Evolutionary conservation across 2,329 filamentous ascomycete species (phyloP), one percentile per base, ranked within the genome.

Genomic region (Cryphonectria carpinicola): DNA sequence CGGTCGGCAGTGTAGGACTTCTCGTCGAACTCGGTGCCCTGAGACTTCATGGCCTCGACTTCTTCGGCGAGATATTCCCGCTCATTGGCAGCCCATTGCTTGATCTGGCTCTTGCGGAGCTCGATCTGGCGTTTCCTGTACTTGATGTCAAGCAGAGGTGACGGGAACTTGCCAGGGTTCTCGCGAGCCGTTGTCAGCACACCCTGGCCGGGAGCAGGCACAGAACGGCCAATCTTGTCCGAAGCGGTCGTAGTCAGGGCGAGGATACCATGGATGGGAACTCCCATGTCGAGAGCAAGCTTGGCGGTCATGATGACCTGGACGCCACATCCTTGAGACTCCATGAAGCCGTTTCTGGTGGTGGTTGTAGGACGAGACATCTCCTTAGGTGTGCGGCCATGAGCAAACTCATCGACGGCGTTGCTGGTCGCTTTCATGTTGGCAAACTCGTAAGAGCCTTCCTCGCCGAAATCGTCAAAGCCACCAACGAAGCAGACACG

Each of bases 401-500:
- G 96, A 13, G 91, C 94, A 76, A 99, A 93, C 81, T 99, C 97
- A 76, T 98, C 95, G 73, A 98, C 92, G 37, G 95, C 95, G 79
- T 98, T 99, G 88, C 95, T 98, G 69, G 96, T 99, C 71, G 96
- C 96, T 84, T 97, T 97, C 96, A 99, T 99, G 87, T 99, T 99
- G 86, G 96, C 96, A 81, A 99, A 99, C 82, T 99, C 96, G 79
- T 98, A 99, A 1, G 96, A 99, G 67, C 96, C 97, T 84, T 99
- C 96, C 84, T 99, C 96, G 78, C 97, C 94, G 86, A 99, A 98
- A 84, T 99, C 97, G 84, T 99, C 96, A 79, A 99, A 98, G 76
- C 96, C 96, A 88, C 96, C 96, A 71, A 99, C 97, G 75, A 99
- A 92, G 87, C 95, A 98, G 78, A 99, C 90, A 67, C 95, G 93